phyloP scores from a whole-genome alignment of 345 rosid genomes.

The Camelina laxa region DNA sequence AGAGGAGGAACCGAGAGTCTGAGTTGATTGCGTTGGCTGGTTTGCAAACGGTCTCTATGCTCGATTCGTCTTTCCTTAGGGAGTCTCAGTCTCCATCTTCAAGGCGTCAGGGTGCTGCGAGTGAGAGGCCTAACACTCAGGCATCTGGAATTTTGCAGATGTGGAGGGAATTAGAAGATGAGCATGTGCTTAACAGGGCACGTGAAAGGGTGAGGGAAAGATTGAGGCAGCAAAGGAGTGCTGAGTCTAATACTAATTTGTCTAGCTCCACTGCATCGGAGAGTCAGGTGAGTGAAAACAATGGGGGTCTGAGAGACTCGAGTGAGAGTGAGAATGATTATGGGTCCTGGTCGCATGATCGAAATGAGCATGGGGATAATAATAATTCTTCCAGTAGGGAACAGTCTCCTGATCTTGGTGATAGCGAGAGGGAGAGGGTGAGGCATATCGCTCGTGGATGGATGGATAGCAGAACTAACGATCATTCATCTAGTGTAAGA shows the following conservation, averaged over 20 bases:
- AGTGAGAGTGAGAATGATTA: conserved; percentile 91
- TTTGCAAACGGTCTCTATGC: conserved; percentile 94
- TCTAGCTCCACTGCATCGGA: conserved; percentile 58
- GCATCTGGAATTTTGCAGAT: conserved; percentile 90
- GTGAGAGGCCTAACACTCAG: conserved; percentile 82
- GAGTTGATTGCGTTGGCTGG: conserved; percentile 97
- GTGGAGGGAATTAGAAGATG: conserved; percentile 99
- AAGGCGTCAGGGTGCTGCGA: conserved; percentile 66
- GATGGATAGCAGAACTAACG: conserved; percentile 85
- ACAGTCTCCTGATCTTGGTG: conserved; percentile 93
- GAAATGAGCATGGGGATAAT: conserved; percentile 57
- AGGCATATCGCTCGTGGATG: conserved; percentile 93
- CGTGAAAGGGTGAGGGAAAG: conserved; percentile 68
- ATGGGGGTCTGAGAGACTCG: conserved; percentile 66
- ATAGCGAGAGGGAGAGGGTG: conserved; percentile 95
- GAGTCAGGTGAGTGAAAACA: conserved; percentile 71
- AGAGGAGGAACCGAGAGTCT: conserved; percentile 93
- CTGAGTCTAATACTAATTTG: conserved; percentile 56
- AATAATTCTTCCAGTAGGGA: conserved; percentile 80
- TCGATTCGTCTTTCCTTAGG: conserved; percentile 90
- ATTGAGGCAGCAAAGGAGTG: conserved; percentile 68
- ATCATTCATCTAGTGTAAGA: conserved; percentile 63
- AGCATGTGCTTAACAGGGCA: conserved; percentile 83
- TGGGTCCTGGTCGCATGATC: conserved; percentile 76
- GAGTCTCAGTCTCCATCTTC: conserved; percentile 83